Evolutionary conservation across 2,329 filamentous ascomycete species (phyloP), one percentile per base, ranked within the genome.

Genomic region (Diaporthe citrichinensis): DNA sequence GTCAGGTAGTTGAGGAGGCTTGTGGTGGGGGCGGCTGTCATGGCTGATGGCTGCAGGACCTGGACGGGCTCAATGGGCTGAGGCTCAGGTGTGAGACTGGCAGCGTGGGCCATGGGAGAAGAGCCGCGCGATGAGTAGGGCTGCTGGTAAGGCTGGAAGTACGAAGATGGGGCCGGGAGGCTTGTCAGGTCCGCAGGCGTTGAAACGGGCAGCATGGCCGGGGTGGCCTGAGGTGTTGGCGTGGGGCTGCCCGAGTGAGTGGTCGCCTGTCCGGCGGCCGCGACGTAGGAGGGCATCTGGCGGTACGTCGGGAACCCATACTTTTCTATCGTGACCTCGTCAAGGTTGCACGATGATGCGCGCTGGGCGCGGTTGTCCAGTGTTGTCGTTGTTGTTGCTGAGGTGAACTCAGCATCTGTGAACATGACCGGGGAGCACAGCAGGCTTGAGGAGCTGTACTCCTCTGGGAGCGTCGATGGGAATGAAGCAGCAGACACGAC

Each of bases 281-380:
- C 81, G 49, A 89, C 82, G 79, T 88, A 90, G 51, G 88, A 84
- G 58, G 94, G 93, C 83, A 95, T 89, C 80, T 94, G 92, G 75
- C 93, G 93, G 85, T 97, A 98, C 62, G 94, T 94, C n/a, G 95
- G 93, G 85, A 95, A 97, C 76, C 93, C 93, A 84, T 92, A 96
- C 78, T 92, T 92, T 79, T 90, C 91, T 74, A 95, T 85, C 49
- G 90, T 88, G 76, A 87, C 86, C 78, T 91, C 90, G 78, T 96
- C 94, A 61, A 96, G 87, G 80, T 90, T 92, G 80, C 91, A 92
- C 59, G 89, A 91, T 28, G 94, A 95, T 14, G 90, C 89, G 61
- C 93, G 91, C 78, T 94, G 87, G 23, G 82, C 79, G 73, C 83
- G 81, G 85, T 79, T 87, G 85, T 79, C 88, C 17, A 77, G 39